Conservation (phyloP, 257 asterid genomes). For the Nicotiana tabacum region DNA sequence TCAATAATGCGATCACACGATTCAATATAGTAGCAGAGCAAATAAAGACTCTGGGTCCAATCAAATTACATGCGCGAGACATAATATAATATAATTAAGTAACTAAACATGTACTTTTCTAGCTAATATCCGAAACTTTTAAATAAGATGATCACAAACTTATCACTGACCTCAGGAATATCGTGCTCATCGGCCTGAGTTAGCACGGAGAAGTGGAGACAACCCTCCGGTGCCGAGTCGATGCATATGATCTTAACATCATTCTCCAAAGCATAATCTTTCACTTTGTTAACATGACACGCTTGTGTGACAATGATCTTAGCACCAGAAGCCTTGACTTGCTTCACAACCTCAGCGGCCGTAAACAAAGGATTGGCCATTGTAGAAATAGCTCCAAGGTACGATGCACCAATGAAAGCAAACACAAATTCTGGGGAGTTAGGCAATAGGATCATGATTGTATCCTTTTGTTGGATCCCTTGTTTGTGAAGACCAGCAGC, state of each 20-base stretch:
- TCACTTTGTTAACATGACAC: slow-evolving; percentile 46
- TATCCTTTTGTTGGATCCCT: slow-evolving; percentile 63
- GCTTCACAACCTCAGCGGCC: slow-evolving; percentile 57
- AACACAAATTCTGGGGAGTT: slow-evolving; percentile 70
- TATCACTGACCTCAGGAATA: slow-evolving; percentile 28
- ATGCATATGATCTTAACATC: slow-evolving; percentile 39
- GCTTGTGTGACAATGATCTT: slow-evolving; percentile 58
- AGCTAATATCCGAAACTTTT: not conserved
- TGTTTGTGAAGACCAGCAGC: slow-evolving; percentile 54
- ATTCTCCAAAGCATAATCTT: slow-evolving; percentile 37
- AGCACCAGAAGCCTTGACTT: slow-evolving; percentile 60
- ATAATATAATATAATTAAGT: not conserved
- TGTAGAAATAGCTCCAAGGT: slow-evolving; percentile 63
- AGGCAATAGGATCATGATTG: slow-evolving; percentile 76
- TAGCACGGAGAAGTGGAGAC: slow-evolving; percentile 47
- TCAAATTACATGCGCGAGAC: not conserved
- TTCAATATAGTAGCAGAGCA: not conserved
- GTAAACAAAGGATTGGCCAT: slow-evolving; percentile 88
- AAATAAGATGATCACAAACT: not conserved
- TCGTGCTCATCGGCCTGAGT: slow-evolving; percentile 41
- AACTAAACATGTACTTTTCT: not conserved
- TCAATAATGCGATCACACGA: not conserved
- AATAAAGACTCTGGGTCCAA: not conserved
- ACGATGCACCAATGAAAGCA: slow-evolving; percentile 79
- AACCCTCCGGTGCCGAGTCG: slow-evolving; percentile 43